Evolutionary conservation across 345 rosid genomes (phyloP), one percentile per base, ranked within the genome.

Genomic region (Adansonia digitata): DNA sequence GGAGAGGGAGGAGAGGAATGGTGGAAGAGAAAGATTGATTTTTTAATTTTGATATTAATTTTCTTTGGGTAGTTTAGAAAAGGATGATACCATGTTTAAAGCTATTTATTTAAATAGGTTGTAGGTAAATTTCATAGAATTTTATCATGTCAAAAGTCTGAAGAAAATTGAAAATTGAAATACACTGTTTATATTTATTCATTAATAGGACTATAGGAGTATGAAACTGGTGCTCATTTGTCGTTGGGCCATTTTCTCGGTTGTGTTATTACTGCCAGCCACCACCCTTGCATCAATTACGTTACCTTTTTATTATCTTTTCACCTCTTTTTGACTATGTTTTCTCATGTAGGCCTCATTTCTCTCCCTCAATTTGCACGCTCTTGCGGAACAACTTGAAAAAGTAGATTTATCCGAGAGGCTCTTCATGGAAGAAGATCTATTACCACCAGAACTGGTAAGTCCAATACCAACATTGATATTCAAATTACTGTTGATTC

Each of bases 371-470:
- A 82, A 92, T 85, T 75, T 92, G 79, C 81, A 83, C 70, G 86
- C 89, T 70, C 88, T 92, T 49, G 92, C 87, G 0, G 86, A 90
- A 69, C 86, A 86, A 72, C 81, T 94, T 4, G 91, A 80, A 51
- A 88, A 86, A 71, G 90, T 89, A 46, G 91, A 91, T 40, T 69
- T 91, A 76, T 85, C 90, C 4, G 70, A 85, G 76, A 81, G 91
- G 78, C 94, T 92, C 48, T 92, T 85, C 84, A 85, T 94, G 56
- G 97, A 91, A 66, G 79, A 87, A 46, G 93, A 94, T 81, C 80
- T 92, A 59, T 82, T 94, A 49, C 88, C 92, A 3, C 66, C 86
- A 26, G 91, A 90, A 51, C 74, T 74, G 94, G 97, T 94, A 86
- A 52, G 83, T 65, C 40, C 59, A 49, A 4, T 48, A 52, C 65